Base-by-base conservation (phyloP, 768 basidiomycete species). In the Roridomyces roridus region DNA sequence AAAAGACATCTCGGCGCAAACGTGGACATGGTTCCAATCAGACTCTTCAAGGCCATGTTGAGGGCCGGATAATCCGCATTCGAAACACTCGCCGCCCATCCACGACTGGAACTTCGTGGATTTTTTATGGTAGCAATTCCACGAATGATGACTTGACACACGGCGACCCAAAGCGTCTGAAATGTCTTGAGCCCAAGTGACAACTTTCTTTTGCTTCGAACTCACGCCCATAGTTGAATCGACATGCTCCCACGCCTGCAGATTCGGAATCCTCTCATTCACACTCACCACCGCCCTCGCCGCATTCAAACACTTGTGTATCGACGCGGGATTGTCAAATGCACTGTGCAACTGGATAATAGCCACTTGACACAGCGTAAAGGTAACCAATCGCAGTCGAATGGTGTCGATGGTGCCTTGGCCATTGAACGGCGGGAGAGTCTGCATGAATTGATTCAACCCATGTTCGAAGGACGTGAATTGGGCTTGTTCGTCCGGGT, bases 391-490 rank as follows among this genome's bases (percentile, higher is more conserved):
- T 20, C 55, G 60, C 6, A 51, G 47, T 3, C 60, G 60, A 21
- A 57, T 48, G n/a, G 46, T 21, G 28, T 61, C 60, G n/a, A 57
- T 56, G n/a, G 55, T 28, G 25, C 26, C 46, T 36, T 35, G 35
- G 26, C 5, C 49, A 23, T 53, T 21, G 50, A 46, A 47, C 21
- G 54, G 45, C 18, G 60, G 40, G 35, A 53, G 40, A 14, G 26
- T 34, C 34, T 56, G 41, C 20, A 62, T 51, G 46, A 62, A 25
- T 36, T 47, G 45, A 21, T 29, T 35, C 40, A 59, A 17, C n/a
- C 49, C 48, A 21, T 51, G 41, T 39, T 65, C 64, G n/a, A 62
- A 62, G 18, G 29, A 31, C 14, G 37, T 45, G 28, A 64, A 60
- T 23, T 57, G 54, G 15, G 45, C 44, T 21, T 57, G 43, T 56